These are phyloP conservation scores for Catenaria anguillulae DNA, from an alignment of 371 early-diverging fungal species.

Conservation along the genomic window DNA sequence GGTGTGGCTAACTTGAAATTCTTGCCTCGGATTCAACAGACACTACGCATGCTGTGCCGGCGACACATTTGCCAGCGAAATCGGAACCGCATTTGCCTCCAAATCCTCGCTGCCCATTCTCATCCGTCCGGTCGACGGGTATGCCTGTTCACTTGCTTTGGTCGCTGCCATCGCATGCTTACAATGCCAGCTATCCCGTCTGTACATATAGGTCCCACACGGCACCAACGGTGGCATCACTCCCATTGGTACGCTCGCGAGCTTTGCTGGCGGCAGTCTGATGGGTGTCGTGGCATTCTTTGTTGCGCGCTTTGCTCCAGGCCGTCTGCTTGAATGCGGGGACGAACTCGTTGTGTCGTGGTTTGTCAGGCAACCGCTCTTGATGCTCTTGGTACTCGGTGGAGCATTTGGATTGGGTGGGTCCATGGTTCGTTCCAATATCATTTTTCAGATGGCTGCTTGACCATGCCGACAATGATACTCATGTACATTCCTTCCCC, in stretches of 20 bases:
- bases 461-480: no score
- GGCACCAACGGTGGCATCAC: constrained; percentile 80
- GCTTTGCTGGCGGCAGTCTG: constrained; percentile 52
- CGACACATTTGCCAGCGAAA: constrained; percentile 22
- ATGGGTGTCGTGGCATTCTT: constrained; percentile 56
- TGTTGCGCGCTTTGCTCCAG: no score
- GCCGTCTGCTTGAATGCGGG: no score
- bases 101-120: constrained; percentile 40
- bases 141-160: neutral
- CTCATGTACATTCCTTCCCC: neutral
- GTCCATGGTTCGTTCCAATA: constrained; percentile 48
- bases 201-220: constrained; percentile 59
- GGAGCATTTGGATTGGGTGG: constrained; percentile 50
- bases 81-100: neutral
- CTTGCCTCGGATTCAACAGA: no score
- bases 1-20: constrained; percentile 7
- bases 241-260: constrained; percentile 43
- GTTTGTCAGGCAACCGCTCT: constrained; percentile 16
- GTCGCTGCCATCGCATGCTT: neutral
- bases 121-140: constrained; percentile 41
- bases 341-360: constrained; percentile 24
- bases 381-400: constrained; percentile 26
- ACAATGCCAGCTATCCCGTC: no score
- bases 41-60: constrained; percentile 76
- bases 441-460: no score